Base-by-base conservation (phyloP, 2,329 filamentous ascomycete species). In the Nigrospora osmanthi region DNA sequence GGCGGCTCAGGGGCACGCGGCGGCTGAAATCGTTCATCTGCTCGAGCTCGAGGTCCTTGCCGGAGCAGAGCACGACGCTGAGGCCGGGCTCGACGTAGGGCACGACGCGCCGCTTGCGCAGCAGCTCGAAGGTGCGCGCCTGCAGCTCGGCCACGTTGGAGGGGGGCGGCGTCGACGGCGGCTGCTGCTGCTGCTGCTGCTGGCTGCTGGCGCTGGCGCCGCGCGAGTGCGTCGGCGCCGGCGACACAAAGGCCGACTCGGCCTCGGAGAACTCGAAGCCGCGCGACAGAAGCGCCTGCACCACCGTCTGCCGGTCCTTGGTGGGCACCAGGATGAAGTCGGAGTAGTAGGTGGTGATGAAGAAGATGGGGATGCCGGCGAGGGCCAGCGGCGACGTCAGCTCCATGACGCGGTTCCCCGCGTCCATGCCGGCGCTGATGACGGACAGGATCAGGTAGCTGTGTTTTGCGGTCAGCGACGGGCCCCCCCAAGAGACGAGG, bases 341-440 rank as follows among this genome's bases (percentile, higher is more conserved):
- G 32, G 87, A 93, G 67, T 95, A 97, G 67, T 97, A 98, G 31
- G 89, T 96, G 4, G 91, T 96, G 63, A 96, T 95, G 75, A 97
- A 97, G 72, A 97, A 96, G 59, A 98, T 95, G 43, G 91, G 87
- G 43, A 97, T 93, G 55, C 89, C 88, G 41, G 91, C 91, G 61
- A 96, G 76, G 28, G 93, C 91, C 31, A 97, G 74, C 6, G 91
- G 93, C 43, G 84, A 90, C 9, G 90, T 96, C 49, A 98, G 67
- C 59, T 97, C 91, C 55, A 96, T 79, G 7, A 98, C 91, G 45
- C 90, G 80, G 55, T 90, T 89, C 7, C 89, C 90, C 11, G 91
- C 90, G 60, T 96, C 90, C 55, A 95, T 82, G 9, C 90, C 89
- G 54, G 90, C 86, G 51, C 87, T 89, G 50, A 89, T 88, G 48